Evolutionary conservation across 2,329 filamentous ascomycete species (phyloP).

Genomic region (Colletotrichum limetticola): DNA sequence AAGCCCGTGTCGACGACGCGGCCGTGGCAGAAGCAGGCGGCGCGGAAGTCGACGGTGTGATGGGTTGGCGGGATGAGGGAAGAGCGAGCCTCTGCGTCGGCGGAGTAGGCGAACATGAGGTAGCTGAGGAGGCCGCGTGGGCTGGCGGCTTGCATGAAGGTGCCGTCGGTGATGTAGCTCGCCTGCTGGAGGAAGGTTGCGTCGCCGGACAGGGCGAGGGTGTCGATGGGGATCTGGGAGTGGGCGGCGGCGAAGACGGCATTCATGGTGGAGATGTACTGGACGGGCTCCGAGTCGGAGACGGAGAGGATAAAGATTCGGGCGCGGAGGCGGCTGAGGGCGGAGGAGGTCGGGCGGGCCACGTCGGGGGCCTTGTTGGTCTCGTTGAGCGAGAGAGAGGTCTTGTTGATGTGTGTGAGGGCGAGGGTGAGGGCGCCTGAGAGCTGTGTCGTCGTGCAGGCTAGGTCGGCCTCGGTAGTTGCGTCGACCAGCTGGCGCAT

Average conservation of each 20-base stretch:
- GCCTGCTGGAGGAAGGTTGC: conserved; percentile 97
- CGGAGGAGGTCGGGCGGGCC: conserved; percentile 45
- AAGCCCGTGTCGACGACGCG: conserved; percentile 91
- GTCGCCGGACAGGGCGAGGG: conserved; percentile 84
- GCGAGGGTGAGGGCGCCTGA: conserved; percentile 92
- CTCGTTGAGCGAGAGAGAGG: conserved; percentile 71
- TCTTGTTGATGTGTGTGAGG: conserved; percentile 90
- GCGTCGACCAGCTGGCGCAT: conserved; percentile 77
- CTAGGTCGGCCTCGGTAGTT: conserved; percentile 73
- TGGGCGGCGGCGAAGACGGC: conserved; percentile 95
- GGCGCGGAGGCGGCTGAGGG: conserved; percentile 69
- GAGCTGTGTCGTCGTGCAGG: conserved; percentile 85
- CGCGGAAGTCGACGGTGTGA: conserved; percentile 92
- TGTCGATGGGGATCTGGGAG: conserved; percentile 89
- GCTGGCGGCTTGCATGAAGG: conserved; percentile 62
- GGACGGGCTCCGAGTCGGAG: conserved; percentile 83
- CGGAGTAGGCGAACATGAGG: conserved; percentile 93
- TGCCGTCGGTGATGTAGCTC: conserved; percentile 69
- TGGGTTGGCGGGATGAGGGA: conserved; percentile 82
- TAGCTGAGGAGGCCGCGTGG: conserved; percentile 86
- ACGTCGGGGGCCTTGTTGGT: conserved; percentile 58
- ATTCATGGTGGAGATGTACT: conserved; percentile 99
- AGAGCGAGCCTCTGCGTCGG: conserved; percentile 65
- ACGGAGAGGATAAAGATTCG: conserved; percentile 93
- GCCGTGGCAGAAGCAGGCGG: conserved; percentile 98